Percentiles rank a stretch among this genome's conserved stretches.
phyloP scores from a whole-genome alignment of 2,329 filamentous ascomycete species.

The Zymoseptoria brevis region DNA sequence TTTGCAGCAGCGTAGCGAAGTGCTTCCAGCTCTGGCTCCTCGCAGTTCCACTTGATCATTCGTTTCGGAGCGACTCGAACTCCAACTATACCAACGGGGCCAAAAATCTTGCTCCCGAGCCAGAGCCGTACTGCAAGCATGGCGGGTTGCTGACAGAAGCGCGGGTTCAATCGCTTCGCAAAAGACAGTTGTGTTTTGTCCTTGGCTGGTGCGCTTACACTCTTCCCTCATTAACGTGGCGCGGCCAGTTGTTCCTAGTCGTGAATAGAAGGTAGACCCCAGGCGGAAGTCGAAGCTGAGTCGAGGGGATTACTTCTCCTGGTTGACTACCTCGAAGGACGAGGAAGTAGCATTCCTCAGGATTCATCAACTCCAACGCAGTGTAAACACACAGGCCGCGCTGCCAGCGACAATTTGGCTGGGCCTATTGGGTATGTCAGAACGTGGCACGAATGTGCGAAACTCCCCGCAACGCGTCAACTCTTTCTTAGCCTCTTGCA shows the following conservation, averaged over 20 bases:
- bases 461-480: no score
- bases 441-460: no score
- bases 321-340: background rate
- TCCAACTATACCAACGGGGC: background rate
- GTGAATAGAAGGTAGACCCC: background rate
- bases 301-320: background rate
- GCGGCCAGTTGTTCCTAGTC: background rate
- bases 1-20: constrained; percentile 31
- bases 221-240: no score
- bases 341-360: background rate
- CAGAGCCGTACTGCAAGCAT: constrained; percentile 2
- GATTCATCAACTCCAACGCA: background rate
- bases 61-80: constrained; percentile 1
- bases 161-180: background rate
- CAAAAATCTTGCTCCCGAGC: constrained; percentile 1
- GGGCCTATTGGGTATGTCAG: background rate
- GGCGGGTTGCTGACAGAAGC: background rate
- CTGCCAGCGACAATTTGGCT: background rate
- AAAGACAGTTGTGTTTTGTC: background rate
- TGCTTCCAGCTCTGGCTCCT: constrained; percentile 4
- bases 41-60: constrained; percentile 5
- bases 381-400: background rate
- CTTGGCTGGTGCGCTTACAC: no score
- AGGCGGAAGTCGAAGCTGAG: background rate
- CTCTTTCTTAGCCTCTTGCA: no score